Base-by-base conservation (phyloP, 305 asterid genomes). In the Fraxinus greggii region DNA sequence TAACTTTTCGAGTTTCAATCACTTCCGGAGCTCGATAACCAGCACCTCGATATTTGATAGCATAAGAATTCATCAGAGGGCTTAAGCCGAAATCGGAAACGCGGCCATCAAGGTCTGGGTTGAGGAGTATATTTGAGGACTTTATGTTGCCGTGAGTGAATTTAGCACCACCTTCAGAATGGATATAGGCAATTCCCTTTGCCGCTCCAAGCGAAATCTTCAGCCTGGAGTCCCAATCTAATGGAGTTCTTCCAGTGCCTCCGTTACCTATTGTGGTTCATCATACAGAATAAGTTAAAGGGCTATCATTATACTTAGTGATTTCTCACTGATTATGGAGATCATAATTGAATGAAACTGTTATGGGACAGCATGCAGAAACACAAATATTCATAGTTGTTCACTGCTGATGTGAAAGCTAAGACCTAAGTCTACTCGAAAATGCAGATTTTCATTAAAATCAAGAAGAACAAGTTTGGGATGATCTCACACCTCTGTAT, bases 1-100 rank as follows among this genome's bases (percentile, higher is more conserved):
- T 87, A 32, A 88, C 89, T 80, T 90, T 96, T 42, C 89, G 88
- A 0, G 98, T 82, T 76, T 93, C 99, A 0, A 94, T 88, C 82
- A 94, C 95, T 84, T 96, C 99, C 15, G 99, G 98, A 1, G 99
- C 98, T 1, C 93, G 90, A 82, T 96, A 96, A 2, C 98, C 99
- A 1, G 93, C 88, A 0, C 92, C 95, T 0, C 97, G 89, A 3
- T 93, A 85, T 40, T 93, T 94, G 76, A 87, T 70, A 0, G 94
- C 90, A 10, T 88, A 65, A 83, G 77, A 86, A 85, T 86, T 88
- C 92, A 90, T 89, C 38, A 96, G 80, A 4, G 98, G 90, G 69
- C 89, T 85, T 72, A 94, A 82, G 19, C 98, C 94, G 19, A 94
- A 87, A 75, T 96, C 99, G 5, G 98, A 90, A 1, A 96, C 79